Base-by-base conservation (phyloP, 306 rosid genomes). In the Ormosia semicastrata region DNA sequence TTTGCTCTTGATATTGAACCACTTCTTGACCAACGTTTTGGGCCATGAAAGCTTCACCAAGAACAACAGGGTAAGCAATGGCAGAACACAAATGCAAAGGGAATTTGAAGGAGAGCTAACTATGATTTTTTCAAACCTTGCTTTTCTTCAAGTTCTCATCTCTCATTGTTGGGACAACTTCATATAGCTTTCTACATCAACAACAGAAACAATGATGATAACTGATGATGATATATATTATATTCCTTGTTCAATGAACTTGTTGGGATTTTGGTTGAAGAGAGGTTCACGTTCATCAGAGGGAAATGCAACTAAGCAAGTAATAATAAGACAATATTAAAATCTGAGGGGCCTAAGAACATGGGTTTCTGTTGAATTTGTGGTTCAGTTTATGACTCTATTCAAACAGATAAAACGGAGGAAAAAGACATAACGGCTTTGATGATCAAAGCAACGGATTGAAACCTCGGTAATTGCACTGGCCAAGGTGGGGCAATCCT, bases 1-100 rank as follows among this genome's bases (percentile, higher is more conserved):
- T 89, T 96, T 96, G 90, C 87, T 94, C 90, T 90, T 94, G 81
- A 92, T 90, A 46, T 94, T 96, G 91, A 96, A 91, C 99, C 99
- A 96, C 85, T 96, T 96, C 89, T 90, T 96, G 82, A 96, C 99
- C 90, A 96, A 82, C 40, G 94, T 86, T 90, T 90, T 96, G 43
- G 98, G 92, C 99, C 99, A 96, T 64, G 99, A 93, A 90, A 96
- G 91, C 99, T 96, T 89, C 86, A 88, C 10, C 29, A 76, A 86
- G 44, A 82, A 75, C 41, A 77, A 36, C 78, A 60, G 54, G 33
- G 78, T 86, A 59, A 90, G 34, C 79, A 86, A 79, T 76, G 77
- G 6, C 50, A 78, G 56, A 41, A 78, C 14, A 66, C 47, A 81
- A 72, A 84, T 10, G 82, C 73, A 72, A 50, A 66, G 24, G 81